Conservation (phyloP, 2,329 filamentous ascomycete genomes). For the Diplodia mutila region DNA sequence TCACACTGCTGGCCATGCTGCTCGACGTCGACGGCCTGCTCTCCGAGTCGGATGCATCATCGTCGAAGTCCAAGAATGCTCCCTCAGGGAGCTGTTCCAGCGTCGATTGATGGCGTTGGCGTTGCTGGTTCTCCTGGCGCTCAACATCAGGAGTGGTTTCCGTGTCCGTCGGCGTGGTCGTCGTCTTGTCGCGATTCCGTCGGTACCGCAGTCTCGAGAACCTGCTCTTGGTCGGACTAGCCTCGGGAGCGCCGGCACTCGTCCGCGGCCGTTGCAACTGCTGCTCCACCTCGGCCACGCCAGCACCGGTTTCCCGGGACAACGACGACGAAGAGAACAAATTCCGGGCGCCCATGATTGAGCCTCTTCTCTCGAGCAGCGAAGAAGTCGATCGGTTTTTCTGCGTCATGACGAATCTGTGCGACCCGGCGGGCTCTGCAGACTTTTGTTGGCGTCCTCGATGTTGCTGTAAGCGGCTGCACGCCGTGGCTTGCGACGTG, state of each 20-base stretch:
- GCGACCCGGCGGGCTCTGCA: background rate
- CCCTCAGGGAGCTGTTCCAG: background rate
- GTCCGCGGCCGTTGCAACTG: background rate
- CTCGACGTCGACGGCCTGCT: background rate
- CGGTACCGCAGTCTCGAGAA: slow-evolving; percentile 6
- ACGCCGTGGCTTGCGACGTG: background rate
- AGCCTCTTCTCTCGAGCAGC: background rate
- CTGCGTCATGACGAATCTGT: background rate
- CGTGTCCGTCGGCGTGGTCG: background rate
- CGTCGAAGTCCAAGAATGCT: background rate
- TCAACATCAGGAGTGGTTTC: background rate
- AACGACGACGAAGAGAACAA: background rate
- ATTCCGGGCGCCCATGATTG: background rate
- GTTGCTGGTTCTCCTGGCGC: background rate
- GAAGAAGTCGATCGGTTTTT: background rate
- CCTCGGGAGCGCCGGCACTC: background rate
- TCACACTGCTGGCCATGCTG: background rate
- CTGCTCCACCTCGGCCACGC: background rate
- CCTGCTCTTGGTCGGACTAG: background rate
- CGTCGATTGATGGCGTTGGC: background rate
- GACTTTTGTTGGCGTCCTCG: background rate
- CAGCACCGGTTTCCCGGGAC: background rate
- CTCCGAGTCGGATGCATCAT: background rate
- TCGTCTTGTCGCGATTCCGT: background rate
- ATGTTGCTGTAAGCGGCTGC: background rate